phyloP scores from a whole-genome alignment of 495 filamentous ascomycete genomes.

The Chaetomidium leptoderma region DNA sequence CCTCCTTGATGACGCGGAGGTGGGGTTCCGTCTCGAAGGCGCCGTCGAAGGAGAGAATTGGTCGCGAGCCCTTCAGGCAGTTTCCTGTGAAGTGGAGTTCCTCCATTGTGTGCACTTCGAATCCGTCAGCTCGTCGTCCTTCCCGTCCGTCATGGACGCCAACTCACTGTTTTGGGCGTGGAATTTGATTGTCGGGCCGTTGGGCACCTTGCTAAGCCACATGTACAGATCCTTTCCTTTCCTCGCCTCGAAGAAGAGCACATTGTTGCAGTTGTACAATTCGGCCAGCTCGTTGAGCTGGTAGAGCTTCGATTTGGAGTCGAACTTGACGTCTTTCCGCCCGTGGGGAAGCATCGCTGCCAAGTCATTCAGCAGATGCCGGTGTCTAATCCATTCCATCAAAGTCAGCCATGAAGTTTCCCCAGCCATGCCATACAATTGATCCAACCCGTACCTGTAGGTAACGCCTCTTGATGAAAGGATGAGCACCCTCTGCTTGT shows the following conservation, averaged over 20 bases:
- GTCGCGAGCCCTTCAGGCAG: slow-evolving; percentile 90
- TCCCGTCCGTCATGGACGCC: too few relatives aligned
- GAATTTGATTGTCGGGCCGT: slow-evolving; percentile 89
- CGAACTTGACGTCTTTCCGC: slow-evolving; percentile 91
- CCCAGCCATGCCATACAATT: background rate
- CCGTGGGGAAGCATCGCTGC: slow-evolving; percentile 84
- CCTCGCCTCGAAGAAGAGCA: slow-evolving; percentile 92
- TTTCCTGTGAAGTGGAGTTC: slow-evolving; percentile 97
- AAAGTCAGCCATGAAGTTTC: slow-evolving; percentile 5
- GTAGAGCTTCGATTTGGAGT: slow-evolving; percentile 90
- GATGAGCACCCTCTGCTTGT: slow-evolving; percentile 81
- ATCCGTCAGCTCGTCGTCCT: background rate
- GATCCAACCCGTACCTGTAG: slow-evolving; percentile 55
- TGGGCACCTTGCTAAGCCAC: slow-evolving; percentile 90
- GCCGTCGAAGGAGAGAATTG: slow-evolving; percentile 87
- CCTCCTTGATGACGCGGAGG: slow-evolving; percentile 71
- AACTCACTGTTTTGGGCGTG: slow-evolving; percentile 62
- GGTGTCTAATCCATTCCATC: slow-evolving; percentile 65
- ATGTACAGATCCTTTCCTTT: slow-evolving; percentile 93
- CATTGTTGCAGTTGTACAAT: slow-evolving; percentile 97
- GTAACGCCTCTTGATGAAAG: slow-evolving; percentile 86
- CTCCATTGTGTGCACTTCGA: slow-evolving; percentile 81
- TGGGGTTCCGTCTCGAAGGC: slow-evolving; percentile 74
- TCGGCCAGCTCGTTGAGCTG: slow-evolving; percentile 95
- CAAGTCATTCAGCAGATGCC: slow-evolving; percentile 89